Evolutionary conservation across 371 early-diverging fungal genomes (phyloP), one percentile per base, ranked within the genome.

Genomic region (Zopfochytrium polystomum): DNA sequence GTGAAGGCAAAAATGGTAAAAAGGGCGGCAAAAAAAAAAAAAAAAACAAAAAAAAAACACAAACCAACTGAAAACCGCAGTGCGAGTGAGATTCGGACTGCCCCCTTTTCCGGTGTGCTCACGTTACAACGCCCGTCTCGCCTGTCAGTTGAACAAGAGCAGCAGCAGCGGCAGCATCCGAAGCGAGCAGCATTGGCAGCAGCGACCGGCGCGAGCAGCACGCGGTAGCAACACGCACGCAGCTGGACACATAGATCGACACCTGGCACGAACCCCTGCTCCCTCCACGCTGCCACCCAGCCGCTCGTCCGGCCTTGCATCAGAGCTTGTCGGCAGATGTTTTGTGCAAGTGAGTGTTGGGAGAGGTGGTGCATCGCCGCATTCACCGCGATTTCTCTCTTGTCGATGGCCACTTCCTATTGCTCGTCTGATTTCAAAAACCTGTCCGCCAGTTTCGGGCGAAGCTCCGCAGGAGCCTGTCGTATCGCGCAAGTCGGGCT

Each of bases 381-480:
- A 27, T 13, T 13, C 23, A 2, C 20, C 31, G 26, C 32, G 6
- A 30, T 7, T 52, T 23, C 9, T 52, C 32, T 52, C 20, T 9
- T 13, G n/a, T 32, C 27, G 27, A 26, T 6, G 32, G 32, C 32
- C 30, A 30, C 32, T 32, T 52, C 30, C 32, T 6, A 26, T 0
- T 30, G 52, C 32, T 52, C 30, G 9, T 26, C 20, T 13, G 1
- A 6, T 11, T 27, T 11, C 52, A 52, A 63, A 22, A 1, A 45
- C 46, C 49, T 20, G 29, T 13, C 22, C 29, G 20, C n/a, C 55
- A 93, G 95, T 96, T 69, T 92, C 93, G 58, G 95, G 95, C n/a
- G 92, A 93, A 72, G 80, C 85, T 33, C 91, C 91, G 46, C 78
- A 82, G 60, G 84, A 88, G 56, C 95, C 97, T 7, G 95, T 95